Conservation (phyloP, 1,284 basidiomycete genomes). For the Marasmius tenuissimus region DNA sequence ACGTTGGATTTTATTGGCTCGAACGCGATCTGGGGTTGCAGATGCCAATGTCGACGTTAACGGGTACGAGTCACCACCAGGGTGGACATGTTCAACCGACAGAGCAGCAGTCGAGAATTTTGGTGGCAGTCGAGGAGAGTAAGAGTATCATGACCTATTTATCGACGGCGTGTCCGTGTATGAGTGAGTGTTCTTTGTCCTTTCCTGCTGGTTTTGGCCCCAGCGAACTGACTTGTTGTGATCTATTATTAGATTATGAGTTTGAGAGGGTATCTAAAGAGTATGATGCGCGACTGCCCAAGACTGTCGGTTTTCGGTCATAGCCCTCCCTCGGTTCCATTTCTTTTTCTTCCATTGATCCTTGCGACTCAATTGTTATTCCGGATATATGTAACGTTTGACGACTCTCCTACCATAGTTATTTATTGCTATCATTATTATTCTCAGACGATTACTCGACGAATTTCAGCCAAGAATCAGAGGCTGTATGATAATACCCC, state of each 20-base stretch:
- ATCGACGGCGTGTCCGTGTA: constrained; percentile 1
- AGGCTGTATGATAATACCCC: too few species aligned
- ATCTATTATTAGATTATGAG: background rate
- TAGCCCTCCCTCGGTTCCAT: background rate
- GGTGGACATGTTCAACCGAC: background rate
- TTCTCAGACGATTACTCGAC: too few species aligned
- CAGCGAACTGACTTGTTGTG: background rate
- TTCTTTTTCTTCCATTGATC: too few species aligned
- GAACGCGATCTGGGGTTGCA: background rate
- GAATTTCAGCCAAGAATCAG: too few species aligned
- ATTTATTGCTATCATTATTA: too few species aligned
- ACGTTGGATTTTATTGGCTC: background rate
- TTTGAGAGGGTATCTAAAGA: background rate
- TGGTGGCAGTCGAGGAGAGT: background rate
- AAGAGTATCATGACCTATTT: constrained; percentile 3
- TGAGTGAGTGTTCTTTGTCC: background rate
- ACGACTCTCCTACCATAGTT: too few species aligned
- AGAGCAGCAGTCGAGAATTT: background rate
- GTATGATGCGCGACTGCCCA: background rate
- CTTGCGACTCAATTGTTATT: too few species aligned
- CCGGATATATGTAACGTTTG: too few species aligned
- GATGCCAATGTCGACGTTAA: background rate
- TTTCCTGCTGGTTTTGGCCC: background rate
- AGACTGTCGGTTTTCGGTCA: background rate
- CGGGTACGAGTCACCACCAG: background rate